Conservation (phyloP, 805 yeast genomes). For the Metschnikowia continentalis region DNA sequence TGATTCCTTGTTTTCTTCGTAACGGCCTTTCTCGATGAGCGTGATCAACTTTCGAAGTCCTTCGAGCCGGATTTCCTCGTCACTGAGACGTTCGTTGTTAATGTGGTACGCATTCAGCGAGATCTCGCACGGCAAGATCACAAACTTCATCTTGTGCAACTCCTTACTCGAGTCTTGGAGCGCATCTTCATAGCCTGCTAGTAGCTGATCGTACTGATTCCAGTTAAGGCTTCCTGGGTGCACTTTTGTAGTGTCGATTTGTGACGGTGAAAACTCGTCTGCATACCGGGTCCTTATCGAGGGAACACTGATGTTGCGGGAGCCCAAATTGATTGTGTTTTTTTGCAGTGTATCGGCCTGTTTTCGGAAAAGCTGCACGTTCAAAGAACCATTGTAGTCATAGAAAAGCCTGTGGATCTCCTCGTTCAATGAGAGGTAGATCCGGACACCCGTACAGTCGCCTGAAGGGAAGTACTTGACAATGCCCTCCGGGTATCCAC, state of each 20-base stretch:
- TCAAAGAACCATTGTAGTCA: conserved; percentile 66
- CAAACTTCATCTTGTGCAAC: conserved; percentile 73
- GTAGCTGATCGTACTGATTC: conserved; percentile 84
- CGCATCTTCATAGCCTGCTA: conserved; percentile 88
- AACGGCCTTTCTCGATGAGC: conserved; percentile 55
- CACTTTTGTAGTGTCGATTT: conserved; percentile 26
- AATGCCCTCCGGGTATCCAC: conserved; percentile 50
- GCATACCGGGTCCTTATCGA: conserved; percentile 78
- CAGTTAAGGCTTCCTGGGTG: conserved; percentile 68
- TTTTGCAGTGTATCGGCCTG: conserved; percentile 6
- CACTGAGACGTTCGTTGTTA: conserved; percentile 57
- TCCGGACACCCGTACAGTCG: conserved; percentile 51
- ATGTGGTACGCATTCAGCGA: conserved; percentile 51
- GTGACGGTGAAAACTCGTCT: conserved; percentile 53
- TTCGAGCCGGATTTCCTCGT: conserved; percentile 90
- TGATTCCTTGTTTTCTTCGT: conserved; percentile 25
- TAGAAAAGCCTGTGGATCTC: conserved; percentile 82
- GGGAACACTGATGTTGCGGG: conserved; percentile 20
- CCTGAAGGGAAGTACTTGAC: conserved; percentile 50
- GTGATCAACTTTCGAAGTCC: conserved; percentile 72
- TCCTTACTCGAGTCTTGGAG: conserved; percentile 50
- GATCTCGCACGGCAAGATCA: conserved; percentile 72
- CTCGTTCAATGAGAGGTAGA: conserved; percentile 73
- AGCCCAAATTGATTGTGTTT: conserved; percentile 13
- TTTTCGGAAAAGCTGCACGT: conserved; percentile 66